Conservation (phyloP, 805 yeast genomes). For the Lipomyces anomalus region DNA sequence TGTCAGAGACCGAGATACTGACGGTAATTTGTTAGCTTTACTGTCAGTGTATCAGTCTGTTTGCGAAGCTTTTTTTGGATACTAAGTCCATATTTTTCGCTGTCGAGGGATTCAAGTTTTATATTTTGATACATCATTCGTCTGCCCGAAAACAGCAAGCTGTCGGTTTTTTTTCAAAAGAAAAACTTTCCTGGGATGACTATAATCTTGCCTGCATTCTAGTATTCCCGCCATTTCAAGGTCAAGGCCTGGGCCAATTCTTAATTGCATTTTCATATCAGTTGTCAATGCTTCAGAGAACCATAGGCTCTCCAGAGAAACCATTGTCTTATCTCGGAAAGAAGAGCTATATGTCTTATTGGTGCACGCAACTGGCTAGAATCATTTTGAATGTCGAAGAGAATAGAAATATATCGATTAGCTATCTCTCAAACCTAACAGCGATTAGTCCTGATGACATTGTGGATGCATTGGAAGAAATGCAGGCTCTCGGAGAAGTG, state of each 20-base stretch:
- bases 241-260: slow-evolving; percentile 68
- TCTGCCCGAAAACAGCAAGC: slow-evolving; percentile 38
- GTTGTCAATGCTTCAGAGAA: slow-evolving; percentile 57
- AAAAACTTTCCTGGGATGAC: slow-evolving; percentile 64
- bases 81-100: slow-evolving; percentile 83
- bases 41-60: slow-evolving; percentile 75
- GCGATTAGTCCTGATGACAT: slow-evolving; percentile 36
- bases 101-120: slow-evolving; percentile 75
- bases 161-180: slow-evolving; percentile 92
- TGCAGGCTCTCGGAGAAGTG: too few relatives aligned
- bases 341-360: slow-evolving; percentile 63
- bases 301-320: slow-evolving; percentile 67
- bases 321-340: slow-evolving; percentile 83
- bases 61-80: slow-evolving; percentile 83
- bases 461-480: slow-evolving; percentile 29
- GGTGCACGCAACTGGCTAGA: slow-evolving; percentile 54
- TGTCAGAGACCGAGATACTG: too few relatives aligned
- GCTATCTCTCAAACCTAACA: slow-evolving; percentile 29
- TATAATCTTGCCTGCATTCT: slow-evolving; percentile 89
- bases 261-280: slow-evolving; percentile 79
- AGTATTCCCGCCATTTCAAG: slow-evolving; percentile 87
- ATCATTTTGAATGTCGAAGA: slow-evolving; percentile 14
- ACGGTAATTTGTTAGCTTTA: too few relatives aligned
- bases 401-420: slow-evolving; percentile 23
- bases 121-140: slow-evolving; percentile 39